These are phyloP conservation scores for Acacia confusa DNA, from an alignment of 306 rosid species.

Conservation along the genomic window DNA sequence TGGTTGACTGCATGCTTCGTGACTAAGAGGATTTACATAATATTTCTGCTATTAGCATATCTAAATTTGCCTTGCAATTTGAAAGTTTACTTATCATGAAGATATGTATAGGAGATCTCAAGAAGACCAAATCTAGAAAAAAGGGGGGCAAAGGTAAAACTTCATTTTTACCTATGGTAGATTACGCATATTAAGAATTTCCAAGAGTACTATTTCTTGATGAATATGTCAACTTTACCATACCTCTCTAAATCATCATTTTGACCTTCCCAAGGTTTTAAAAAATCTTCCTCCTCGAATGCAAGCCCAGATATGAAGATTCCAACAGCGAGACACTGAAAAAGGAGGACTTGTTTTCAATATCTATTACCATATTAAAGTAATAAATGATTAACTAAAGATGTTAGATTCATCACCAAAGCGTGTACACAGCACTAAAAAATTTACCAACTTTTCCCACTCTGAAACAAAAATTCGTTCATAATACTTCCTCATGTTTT, in stretches of 20 bases:
- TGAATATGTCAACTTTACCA: slow-evolving; percentile 10
- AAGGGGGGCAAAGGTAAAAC: not conserved
- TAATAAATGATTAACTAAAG: not conserved
- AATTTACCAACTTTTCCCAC: slow-evolving; percentile 22
- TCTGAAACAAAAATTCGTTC: not conserved
- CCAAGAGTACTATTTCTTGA: not conserved
- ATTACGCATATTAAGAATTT: slow-evolving; percentile 16
- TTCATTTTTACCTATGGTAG: slow-evolving; percentile 20
- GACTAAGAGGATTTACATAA: slow-evolving; percentile 8
- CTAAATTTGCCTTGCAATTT: not conserved
- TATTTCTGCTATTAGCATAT: slow-evolving; percentile 10
- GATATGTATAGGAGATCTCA: not conserved
- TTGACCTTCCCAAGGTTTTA: slow-evolving; percentile 82
- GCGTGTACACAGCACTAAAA: slow-evolving; percentile 11
- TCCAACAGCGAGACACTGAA: slow-evolving; percentile 82
- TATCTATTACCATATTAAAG: slow-evolving; percentile 18
- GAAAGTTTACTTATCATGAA: not conserved
- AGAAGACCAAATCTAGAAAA: not conserved
- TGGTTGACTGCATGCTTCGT: slow-evolving; percentile 14
- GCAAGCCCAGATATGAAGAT: slow-evolving; percentile 84
- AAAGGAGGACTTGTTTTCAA: slow-evolving; percentile 27
- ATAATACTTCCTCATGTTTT: not conserved
- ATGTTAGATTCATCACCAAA: slow-evolving; percentile 27
- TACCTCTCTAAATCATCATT: slow-evolving; percentile 75
- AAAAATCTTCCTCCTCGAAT: slow-evolving; percentile 71